These are phyloP conservation scores for Apiotrichum gamsii DNA, from an alignment of 1,284 basidiomycete genomes.

Conservation along the genomic window DNA sequence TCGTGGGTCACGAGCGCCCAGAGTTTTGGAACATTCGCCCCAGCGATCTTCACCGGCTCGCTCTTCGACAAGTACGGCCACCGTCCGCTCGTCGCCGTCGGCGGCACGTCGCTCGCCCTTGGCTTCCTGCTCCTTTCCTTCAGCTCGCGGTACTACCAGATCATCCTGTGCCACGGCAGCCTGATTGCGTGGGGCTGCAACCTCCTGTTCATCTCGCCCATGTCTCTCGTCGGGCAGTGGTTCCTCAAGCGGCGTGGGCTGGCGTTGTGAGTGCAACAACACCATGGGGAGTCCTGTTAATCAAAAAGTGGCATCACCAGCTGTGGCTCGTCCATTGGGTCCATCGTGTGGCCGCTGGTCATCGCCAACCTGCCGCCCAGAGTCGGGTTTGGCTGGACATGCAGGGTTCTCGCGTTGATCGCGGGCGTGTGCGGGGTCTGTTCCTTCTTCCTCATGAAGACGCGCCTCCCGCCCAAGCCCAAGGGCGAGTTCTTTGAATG, in stretches of 20 bases:
- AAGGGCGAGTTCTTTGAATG: constrained; percentile 23
- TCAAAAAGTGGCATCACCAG: constrained; percentile 17
- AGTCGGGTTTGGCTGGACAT: constrained; percentile 36
- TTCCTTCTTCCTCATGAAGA: constrained; percentile 23
- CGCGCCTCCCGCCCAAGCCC: constrained; percentile 20
- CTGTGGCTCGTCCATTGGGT: constrained; percentile 27
- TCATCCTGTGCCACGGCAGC: constrained; percentile 26
- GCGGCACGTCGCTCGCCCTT: constrained; percentile 13
- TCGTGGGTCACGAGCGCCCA: constrained; percentile 30
- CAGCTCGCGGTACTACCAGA: constrained; percentile 27
- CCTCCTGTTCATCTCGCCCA: constrained; percentile 29
- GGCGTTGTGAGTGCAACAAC: constrained; percentile 20
- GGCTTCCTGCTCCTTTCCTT: constrained; percentile 23
- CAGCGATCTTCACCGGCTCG: constrained; percentile 24
- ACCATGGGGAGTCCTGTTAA: background rate
- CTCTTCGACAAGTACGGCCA: constrained; percentile 31
- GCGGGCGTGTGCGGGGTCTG: constrained; percentile 10
- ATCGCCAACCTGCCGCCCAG: constrained; percentile 27
- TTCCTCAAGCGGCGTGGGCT: constrained; percentile 26
- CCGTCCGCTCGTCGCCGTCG: constrained; percentile 19
- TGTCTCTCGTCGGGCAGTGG: constrained; percentile 34
- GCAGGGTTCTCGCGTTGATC: constrained; percentile 27
- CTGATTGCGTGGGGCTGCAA: constrained; percentile 27
- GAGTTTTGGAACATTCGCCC: constrained; percentile 22
- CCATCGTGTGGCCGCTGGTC: constrained; percentile 31